These are phyloP conservation scores for Bipolaris victoriae DNA, from an alignment of 2,329 filamentous ascomycete genomes.

Conservation along the genomic window DNA sequence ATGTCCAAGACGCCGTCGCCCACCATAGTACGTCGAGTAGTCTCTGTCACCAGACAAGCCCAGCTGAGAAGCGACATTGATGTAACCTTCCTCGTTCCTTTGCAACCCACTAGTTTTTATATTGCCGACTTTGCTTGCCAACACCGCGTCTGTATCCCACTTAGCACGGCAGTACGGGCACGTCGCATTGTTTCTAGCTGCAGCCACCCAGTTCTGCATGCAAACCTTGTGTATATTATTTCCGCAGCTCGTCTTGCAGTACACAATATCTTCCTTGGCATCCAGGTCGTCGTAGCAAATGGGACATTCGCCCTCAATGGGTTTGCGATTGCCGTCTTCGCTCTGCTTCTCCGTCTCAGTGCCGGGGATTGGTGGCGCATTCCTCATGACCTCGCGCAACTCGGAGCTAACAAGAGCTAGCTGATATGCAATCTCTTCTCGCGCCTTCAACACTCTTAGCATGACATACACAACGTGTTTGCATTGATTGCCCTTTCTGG, in stretches of 20 bases:
- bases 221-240: constrained; percentile 67
- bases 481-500: constrained; percentile 63
- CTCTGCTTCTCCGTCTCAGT: constrained; percentile 37
- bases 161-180: constrained; percentile 67
- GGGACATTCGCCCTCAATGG: constrained; percentile 66
- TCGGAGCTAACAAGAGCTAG: constrained; percentile 65
- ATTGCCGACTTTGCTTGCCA: constrained; percentile 46
- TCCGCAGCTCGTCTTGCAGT: constrained; percentile 66
- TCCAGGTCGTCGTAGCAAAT: constrained; percentile 57
- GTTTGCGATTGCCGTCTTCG: constrained; percentile 59
- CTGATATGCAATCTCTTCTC: constrained; percentile 63
- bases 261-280: constrained; percentile 49
- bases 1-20: constrained; percentile 7
- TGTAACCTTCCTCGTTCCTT: constrained; percentile 61
- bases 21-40: constrained; percentile 30
- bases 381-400: constrained; percentile 61
- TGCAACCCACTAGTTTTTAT: constrained; percentile 54
- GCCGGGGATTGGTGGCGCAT: constrained; percentile 58
- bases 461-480: constrained; percentile 70
- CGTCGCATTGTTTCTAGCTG: constrained; percentile 52
- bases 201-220: constrained; percentile 60
- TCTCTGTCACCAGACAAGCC: constrained; percentile 60
- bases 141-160: constrained; percentile 58
- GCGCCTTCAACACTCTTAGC: constrained; percentile 63
- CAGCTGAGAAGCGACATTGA: constrained; percentile 67